phyloP scores from a whole-genome alignment of 2,329 filamentous ascomycete genomes.

The Chaetomiaceae sp. region DNA sequence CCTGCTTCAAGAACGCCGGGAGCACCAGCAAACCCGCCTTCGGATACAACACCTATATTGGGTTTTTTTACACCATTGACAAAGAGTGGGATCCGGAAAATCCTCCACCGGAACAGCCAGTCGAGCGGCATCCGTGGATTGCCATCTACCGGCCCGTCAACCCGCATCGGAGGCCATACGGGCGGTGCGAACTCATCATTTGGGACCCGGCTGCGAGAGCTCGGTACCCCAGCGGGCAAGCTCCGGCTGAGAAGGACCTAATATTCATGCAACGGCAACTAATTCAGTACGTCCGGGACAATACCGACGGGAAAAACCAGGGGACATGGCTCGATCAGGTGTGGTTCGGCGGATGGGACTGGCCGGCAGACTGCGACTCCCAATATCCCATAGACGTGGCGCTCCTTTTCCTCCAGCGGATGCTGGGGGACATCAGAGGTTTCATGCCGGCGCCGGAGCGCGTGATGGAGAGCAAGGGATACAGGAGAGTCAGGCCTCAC shows the following conservation, averaged over 20 bases:
- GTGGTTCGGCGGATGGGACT: conserved; percentile 42
- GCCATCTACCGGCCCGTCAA: conserved; percentile 43
- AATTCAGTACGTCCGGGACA: conserved; percentile 36
- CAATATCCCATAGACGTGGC: conserved; percentile 41
- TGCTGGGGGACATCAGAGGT: conserved; percentile 32
- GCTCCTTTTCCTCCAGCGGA: conserved; percentile 34
- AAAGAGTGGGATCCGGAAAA: conserved; percentile 33
- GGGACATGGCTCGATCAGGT: conserved; percentile 37
- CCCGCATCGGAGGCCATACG: conserved; percentile 33
- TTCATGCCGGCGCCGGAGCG: conserved; percentile 35
- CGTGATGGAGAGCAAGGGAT: conserved; percentile 35
- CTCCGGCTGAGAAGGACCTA: conserved; percentile 35
- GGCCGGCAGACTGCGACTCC: conserved; percentile 19
- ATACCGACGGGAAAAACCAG: conserved; percentile 30
- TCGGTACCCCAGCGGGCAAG: conserved; percentile 22
- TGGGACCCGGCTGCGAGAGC: conserved; percentile 44
- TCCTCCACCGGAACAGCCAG: conserved; percentile 20
- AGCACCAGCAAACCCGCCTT: neutral
- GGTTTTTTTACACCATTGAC: conserved; percentile 49
- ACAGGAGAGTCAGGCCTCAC: conserved; percentile 31
- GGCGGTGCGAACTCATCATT: conserved; percentile 46
- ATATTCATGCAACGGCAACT: conserved; percentile 43
- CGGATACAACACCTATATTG: conserved; percentile 37
- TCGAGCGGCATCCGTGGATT: conserved; percentile 47
- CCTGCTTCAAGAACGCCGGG: neutral